Evolutionary conservation across 2,329 filamentous ascomycete genomes (phyloP).

Genomic region (Fusarium devonianum): DNA sequence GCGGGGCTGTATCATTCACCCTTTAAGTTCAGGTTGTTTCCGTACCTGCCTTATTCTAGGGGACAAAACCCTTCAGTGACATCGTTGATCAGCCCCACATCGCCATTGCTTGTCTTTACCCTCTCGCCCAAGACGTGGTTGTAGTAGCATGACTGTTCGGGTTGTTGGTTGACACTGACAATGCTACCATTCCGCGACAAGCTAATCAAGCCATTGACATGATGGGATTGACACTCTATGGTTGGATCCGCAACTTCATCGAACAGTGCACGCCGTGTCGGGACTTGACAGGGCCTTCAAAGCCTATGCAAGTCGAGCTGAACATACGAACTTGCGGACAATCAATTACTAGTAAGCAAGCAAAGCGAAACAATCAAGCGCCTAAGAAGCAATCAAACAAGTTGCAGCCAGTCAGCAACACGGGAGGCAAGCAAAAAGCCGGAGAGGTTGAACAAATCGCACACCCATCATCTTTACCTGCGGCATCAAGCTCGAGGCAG

Average conservation of each 20-base stretch:
- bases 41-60: constrained; percentile 26
- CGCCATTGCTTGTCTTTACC: constrained; percentile 14
- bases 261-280: neutral
- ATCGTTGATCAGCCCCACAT: constrained; percentile 25
- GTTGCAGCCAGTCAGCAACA: constrained; percentile 14
- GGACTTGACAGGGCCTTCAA: constrained; percentile 2
- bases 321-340: constrained; percentile 13
- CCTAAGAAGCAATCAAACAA: constrained; percentile 8
- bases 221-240: neutral
- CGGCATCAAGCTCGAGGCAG: constrained; percentile 19
- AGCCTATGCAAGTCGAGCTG: constrained; percentile 18
- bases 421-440: constrained; percentile 4
- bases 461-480: constrained; percentile 6
- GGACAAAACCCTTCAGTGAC: constrained; percentile 9
- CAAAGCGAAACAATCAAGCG: constrained; percentile 13
- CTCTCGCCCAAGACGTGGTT: constrained; percentile 5
- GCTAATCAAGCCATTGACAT: constrained; percentile 2
- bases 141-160: constrained; percentile 17
- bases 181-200: constrained; percentile 7
- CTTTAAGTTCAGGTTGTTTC: too few relatives aligned
- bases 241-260: neutral
- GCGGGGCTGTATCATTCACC: constrained; percentile 17
- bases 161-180: constrained; percentile 5
- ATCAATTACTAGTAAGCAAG: constrained; percentile 7
- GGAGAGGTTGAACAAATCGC: constrained; percentile 9